Conservation (phyloP, 2,329 filamentous ascomycete species). For the Gremmenia infestans region DNA sequence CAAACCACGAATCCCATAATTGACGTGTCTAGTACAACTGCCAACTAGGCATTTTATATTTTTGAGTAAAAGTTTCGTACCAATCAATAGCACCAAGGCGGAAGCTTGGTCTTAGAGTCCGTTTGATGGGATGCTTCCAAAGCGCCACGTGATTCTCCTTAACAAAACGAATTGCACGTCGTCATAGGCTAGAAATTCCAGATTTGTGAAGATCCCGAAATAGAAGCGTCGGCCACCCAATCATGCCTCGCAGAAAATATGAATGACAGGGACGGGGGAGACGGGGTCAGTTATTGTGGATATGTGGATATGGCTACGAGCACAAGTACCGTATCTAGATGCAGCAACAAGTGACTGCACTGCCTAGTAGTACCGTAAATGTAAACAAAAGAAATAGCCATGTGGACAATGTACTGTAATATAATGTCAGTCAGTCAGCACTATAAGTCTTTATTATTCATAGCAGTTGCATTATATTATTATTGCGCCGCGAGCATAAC, state of each 20-base stretch:
- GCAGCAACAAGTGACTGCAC: too few species aligned
- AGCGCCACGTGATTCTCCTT: neutral
- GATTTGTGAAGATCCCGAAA: slow-evolving; percentile 1
- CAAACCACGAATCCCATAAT: neutral
- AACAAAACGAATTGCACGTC: neutral
- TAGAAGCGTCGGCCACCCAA: neutral
- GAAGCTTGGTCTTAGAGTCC: too few species aligned
- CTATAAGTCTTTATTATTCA: too few species aligned
- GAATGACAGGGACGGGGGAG: neutral
- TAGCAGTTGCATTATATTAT: neutral
- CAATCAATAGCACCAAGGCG: too few species aligned
- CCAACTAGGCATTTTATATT: neutral
- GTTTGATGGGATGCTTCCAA: too few species aligned
- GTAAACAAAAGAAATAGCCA: too few species aligned
- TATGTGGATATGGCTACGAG: too few species aligned
- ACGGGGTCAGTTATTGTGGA: neutral
- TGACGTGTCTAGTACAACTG: neutral
- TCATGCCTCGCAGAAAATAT: neutral
- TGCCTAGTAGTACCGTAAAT: too few species aligned
- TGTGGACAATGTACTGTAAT: too few species aligned
- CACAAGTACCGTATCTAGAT: too few species aligned
- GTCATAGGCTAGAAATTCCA: slow-evolving; percentile 1
- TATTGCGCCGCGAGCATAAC: neutral
- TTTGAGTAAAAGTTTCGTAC: too few species aligned
- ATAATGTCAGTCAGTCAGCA: too few species aligned